These are phyloP conservation scores for Salvia miltiorrhiza DNA, from an alignment of 257 asterid genomes.

Conservation along the genomic window DNA sequence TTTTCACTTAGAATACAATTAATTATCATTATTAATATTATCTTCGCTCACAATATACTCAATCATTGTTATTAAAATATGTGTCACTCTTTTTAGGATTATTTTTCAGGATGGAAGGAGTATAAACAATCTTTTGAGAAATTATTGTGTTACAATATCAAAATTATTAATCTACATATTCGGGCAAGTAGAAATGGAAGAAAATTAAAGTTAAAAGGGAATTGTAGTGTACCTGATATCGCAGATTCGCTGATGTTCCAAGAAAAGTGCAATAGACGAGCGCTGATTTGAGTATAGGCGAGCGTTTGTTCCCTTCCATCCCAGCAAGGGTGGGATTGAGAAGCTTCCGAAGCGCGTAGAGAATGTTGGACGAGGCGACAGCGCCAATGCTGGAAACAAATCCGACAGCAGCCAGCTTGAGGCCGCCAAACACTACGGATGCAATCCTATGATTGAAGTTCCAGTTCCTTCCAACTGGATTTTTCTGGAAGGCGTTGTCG, in stretches of 20 bases:
- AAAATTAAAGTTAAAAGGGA: too few species aligned
- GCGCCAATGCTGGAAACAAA: slow-evolving; percentile 95
- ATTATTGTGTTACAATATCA: too few species aligned
- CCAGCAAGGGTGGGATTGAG: slow-evolving; percentile 53
- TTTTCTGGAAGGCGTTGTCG: slow-evolving; percentile 92
- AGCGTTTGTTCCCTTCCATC: slow-evolving; percentile 52
- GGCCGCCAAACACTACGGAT: slow-evolving; percentile 82
- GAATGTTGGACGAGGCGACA: slow-evolving; percentile 77
- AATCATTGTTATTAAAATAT: too few species aligned
- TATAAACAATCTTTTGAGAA: too few species aligned
- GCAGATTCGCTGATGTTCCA: slow-evolving; percentile 84
- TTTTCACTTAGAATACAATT: too few species aligned
- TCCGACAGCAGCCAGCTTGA: slow-evolving; percentile 88
- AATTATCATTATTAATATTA: too few species aligned
- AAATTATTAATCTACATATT: too few species aligned
- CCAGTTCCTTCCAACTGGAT: slow-evolving; percentile 77
- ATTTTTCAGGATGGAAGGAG: too few species aligned
- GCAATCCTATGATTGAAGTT: slow-evolving; percentile 75
- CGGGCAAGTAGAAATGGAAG: too few species aligned
- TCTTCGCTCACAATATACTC: too few species aligned
- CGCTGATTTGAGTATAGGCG: slow-evolving; percentile 88
- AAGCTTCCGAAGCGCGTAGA: slow-evolving; percentile 44
- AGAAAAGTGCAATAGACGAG: slow-evolving; percentile 70
- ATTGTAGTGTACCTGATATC: slow-evolving; percentile 73
- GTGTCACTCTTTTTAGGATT: too few species aligned